phyloP scores from a whole-genome alignment of 257 asterid species.

The Solanum okadae region DNA sequence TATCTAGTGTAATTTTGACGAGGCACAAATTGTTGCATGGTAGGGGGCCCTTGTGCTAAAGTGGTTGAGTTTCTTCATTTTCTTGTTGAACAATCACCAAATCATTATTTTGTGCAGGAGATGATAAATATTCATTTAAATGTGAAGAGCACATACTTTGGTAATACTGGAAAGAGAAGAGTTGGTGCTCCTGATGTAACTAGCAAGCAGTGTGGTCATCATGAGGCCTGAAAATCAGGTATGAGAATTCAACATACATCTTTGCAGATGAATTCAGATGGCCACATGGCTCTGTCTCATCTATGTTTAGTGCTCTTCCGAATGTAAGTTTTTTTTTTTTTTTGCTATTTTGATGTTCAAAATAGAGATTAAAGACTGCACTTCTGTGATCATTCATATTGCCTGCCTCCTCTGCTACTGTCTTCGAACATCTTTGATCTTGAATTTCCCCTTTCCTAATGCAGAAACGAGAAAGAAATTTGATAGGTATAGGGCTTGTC shows the following conservation, averaged over 20 bases:
- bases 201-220: background rate
- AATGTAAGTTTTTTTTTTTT: background rate
- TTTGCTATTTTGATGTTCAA: background rate
- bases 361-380: background rate
- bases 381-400: background rate
- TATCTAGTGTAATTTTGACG: background rate
- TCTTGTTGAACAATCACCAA: background rate
- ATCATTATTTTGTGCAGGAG: background rate
- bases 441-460: background rate
- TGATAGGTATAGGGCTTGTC: background rate
- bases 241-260: background rate
- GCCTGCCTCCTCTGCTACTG: background rate
- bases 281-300: background rate
- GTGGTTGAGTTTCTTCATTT: background rate
- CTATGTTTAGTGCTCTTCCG: background rate
- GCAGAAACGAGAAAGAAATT: background rate
- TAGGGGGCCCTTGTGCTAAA: background rate
- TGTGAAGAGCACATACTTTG: background rate
- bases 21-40: background rate
- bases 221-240: background rate
- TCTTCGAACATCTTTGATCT: background rate
- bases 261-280: background rate
- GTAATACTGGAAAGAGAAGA: background rate
- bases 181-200: background rate
- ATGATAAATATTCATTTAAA: background rate